These are phyloP conservation scores for Andrographis paniculata DNA, from an alignment of 305 asterid genomes.

Conservation along the genomic window DNA sequence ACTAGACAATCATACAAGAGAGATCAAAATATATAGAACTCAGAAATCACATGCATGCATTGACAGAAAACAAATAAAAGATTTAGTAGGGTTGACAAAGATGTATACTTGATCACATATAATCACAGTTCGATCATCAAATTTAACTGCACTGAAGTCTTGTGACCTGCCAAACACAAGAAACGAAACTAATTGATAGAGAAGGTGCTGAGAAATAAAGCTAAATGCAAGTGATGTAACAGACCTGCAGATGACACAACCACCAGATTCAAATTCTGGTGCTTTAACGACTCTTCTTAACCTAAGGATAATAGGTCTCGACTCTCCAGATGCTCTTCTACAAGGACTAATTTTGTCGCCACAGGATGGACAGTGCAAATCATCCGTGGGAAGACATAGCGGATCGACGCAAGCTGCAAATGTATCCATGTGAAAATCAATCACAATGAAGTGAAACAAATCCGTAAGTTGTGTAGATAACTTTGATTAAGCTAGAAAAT, in stretches of 20 bases:
- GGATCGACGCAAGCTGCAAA: slow-evolving; percentile 83
- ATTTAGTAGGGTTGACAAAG: not conserved
- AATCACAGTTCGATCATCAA: slow-evolving; percentile 91
- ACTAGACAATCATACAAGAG: slow-evolving; percentile 32
- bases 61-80: slow-evolving; percentile 16
- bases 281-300: slow-evolving; percentile 83
- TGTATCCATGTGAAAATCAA: slow-evolving; percentile 19
- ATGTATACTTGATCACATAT: slow-evolving; percentile 76
- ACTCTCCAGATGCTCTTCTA: slow-evolving; percentile 52
- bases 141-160: slow-evolving; percentile 82
- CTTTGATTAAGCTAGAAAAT: not conserved
- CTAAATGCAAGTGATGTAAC: slow-evolving; percentile 18
- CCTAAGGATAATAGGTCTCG: slow-evolving; percentile 56
- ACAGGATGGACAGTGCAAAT: slow-evolving; percentile 79
- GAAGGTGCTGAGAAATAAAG: not conserved
- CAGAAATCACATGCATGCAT: too few species aligned
- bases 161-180: slow-evolving; percentile 48
- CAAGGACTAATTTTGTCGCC: slow-evolving; percentile 53
- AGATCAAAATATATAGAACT: slow-evolving; percentile 5
- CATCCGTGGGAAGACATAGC: slow-evolving; percentile 41
- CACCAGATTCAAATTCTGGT: slow-evolving; percentile 82
- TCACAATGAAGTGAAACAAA: slow-evolving; percentile 12
- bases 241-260: slow-evolving; percentile 97
- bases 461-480: slow-evolving; percentile 4
- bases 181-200: slow-evolving; percentile 7